Percentiles rank a stretch among this genome's conserved stretches.
Evolutionary conservation across 768 basidiomycete genomes (phyloP).

Genomic region (Rhodotorula taiwanensis): DNA sequence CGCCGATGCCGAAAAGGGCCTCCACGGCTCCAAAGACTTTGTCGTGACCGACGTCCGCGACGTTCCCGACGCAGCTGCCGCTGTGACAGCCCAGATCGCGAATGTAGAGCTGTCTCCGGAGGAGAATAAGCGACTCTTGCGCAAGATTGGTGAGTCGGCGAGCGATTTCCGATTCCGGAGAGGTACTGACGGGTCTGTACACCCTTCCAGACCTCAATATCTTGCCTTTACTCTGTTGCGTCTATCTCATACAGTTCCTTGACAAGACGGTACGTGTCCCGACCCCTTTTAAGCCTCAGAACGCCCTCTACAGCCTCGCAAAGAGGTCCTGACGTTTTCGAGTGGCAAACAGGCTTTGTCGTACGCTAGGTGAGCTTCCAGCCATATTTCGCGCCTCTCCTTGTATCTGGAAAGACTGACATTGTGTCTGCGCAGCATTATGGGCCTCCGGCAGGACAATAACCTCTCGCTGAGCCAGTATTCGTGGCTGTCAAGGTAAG

Average conservation of each 20-base stretch:
- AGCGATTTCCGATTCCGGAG: no score
- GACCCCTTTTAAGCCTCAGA: no score
- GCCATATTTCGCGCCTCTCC: neutral
- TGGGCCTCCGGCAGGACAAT: slow-evolving; percentile 25
- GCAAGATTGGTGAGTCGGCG: slow-evolving; percentile 33
- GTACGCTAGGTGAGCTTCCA: slow-evolving; percentile 4
- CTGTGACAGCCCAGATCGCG: slow-evolving; percentile 42
- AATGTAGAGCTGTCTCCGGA: slow-evolving; percentile 52
- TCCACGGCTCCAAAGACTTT: neutral
- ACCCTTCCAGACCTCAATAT: slow-evolving; percentile 27
- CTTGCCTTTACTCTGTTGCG: slow-evolving; percentile 30
- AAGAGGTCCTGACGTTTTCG: no score
- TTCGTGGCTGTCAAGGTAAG: slow-evolving; percentile 17
- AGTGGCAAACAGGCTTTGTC: neutral
- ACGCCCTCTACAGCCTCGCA: no score
- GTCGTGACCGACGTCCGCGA: slow-evolving; percentile 45
- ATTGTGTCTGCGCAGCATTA: slow-evolving; percentile 9
- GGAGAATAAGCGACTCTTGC: slow-evolving; percentile 17
- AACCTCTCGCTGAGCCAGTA: slow-evolving; percentile 20
- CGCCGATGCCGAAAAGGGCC: neutral
- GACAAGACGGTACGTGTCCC: slow-evolving; percentile 9
- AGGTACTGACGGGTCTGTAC: no score
- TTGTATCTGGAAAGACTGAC: no score
- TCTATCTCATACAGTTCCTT: slow-evolving; percentile 29
- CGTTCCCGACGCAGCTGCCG: slow-evolving; percentile 43